Evolutionary conservation across 768 basidiomycete genomes (phyloP).

Genomic region (Mycena galericulata): DNA sequence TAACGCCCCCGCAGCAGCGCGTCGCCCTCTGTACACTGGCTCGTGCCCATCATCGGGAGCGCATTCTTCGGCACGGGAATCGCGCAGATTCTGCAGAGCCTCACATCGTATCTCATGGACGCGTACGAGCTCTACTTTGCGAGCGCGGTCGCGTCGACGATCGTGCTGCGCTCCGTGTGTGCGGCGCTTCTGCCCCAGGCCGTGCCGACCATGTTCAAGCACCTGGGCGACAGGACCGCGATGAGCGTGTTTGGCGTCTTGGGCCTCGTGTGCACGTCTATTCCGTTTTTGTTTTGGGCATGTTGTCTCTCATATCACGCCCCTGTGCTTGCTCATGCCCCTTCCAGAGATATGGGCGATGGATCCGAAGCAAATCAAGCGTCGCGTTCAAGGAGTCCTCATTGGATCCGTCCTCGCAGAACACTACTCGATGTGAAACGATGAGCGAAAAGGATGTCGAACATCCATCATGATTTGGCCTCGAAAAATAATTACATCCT

Average conservation of each 20-base stretch:
- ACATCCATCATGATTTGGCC: conserved; percentile 15
- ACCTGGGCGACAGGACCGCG: conserved; percentile 67
- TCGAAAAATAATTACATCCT: neutral
- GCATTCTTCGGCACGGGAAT: conserved; percentile 76
- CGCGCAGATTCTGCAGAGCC: conserved; percentile 71
- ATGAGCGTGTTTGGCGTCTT: conserved; percentile 67
- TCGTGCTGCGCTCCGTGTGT: conserved; percentile 72
- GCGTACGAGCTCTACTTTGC: conserved; percentile 75
- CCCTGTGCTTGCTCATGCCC: conserved; percentile 10
- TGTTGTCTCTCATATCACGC: conserved; percentile 36
- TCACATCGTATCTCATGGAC: conserved; percentile 82
- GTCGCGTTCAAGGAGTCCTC: conserved; percentile 56
- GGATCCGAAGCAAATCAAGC: conserved; percentile 58
- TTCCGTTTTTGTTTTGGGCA: conserved; percentile 69
- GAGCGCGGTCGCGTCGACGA: conserved; percentile 76
- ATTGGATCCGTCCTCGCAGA: conserved; percentile 18
- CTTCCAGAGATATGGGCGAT: conserved; percentile 62
- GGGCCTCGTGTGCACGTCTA: conserved; percentile 62
- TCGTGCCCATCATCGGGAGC: conserved; percentile 74
- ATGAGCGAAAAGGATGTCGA: conserved; percentile 27
- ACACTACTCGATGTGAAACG: conserved; percentile 23
- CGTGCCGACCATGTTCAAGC: conserved; percentile 62
- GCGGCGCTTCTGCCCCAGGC: conserved; percentile 75
- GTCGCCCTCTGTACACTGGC: conserved; percentile 67
- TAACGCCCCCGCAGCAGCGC: conserved; percentile 55